These are phyloP conservation scores for Quercus gilva DNA, from an alignment of 306 rosid genomes.

Conservation along the genomic window DNA sequence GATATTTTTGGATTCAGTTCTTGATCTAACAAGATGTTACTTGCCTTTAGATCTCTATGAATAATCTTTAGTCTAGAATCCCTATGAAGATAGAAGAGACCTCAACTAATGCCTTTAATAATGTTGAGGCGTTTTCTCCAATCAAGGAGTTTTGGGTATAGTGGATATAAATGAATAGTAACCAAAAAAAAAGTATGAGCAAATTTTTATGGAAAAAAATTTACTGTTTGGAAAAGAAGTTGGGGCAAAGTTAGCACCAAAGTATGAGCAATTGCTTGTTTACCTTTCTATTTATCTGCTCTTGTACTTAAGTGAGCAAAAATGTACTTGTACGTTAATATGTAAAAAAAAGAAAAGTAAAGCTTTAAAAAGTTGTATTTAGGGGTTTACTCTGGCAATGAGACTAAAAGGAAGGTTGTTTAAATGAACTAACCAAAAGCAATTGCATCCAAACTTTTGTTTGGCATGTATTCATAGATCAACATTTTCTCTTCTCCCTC, in stretches of 20 bases:
- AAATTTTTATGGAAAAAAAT: too few relatives aligned
- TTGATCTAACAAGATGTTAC: conserved; percentile 32
- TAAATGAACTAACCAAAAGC: neutral
- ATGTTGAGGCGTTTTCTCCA: conserved; percentile 33
- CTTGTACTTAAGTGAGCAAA: too few relatives aligned
- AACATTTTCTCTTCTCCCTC: conserved; percentile 22
- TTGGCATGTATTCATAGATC: conserved; percentile 20
- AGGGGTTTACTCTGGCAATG: too few relatives aligned
- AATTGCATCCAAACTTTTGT: conserved; percentile 39
- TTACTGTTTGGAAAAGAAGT: too few relatives aligned
- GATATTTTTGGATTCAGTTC: conserved; percentile 37
- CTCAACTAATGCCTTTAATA: conserved; percentile 32
- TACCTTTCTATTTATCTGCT: too few relatives aligned
- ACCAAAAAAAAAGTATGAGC: neutral
- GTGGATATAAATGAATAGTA: neutral
- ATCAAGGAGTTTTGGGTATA: neutral
- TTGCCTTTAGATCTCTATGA: conserved; percentile 34
- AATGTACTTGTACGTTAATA: too few relatives aligned
- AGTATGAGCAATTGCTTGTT: too few relatives aligned
- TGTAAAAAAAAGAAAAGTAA: too few relatives aligned
- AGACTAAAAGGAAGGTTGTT: neutral
- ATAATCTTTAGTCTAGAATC: conserved; percentile 37
- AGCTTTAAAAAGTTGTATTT: too few relatives aligned
- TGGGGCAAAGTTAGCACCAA: too few relatives aligned
- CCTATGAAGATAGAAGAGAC: conserved; percentile 31